Evolutionary conservation across 306 rosid genomes (phyloP).

Genomic region (Fagus crenata): DNA sequence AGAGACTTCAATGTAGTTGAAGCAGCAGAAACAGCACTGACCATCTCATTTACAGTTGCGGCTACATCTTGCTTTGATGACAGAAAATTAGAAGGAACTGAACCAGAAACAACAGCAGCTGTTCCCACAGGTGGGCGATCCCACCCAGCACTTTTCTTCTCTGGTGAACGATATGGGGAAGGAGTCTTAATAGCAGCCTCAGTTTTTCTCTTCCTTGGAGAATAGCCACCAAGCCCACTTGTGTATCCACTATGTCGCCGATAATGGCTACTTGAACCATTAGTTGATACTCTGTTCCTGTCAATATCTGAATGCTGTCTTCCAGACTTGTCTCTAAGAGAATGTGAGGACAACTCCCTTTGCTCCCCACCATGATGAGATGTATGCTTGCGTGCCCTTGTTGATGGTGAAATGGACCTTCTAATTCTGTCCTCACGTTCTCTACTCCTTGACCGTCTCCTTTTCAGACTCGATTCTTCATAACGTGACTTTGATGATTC

Average conservation of each 20-base stretch:
- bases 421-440: conserved; percentile 53
- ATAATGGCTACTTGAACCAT: conserved; percentile 66
- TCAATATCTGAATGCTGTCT: conserved; percentile 54
- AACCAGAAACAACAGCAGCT: conserved; percentile 46
- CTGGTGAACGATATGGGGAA: conserved; percentile 68
- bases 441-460: conserved; percentile 65
- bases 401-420: conserved; percentile 56
- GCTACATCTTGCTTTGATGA: conserved; percentile 44
- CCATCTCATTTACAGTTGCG: conserved; percentile 46
- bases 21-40: conserved; percentile 44
- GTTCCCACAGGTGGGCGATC: conserved; percentile 61
- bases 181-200: conserved; percentile 80
- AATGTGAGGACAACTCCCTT: conserved; percentile 42
- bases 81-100: conserved; percentile 47
- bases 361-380: conserved; percentile 37
- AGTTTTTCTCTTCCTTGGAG: conserved; percentile 88
- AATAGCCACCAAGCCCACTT: conserved; percentile 96
- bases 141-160: conserved; percentile 83
- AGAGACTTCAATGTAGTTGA: conserved; percentile 41
- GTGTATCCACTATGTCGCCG: conserved; percentile 50
- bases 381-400: conserved; percentile 43
- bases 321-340: conserved; percentile 53
- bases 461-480: conserved; percentile 59
- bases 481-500: conserved; percentile 42
- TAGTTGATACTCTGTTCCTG: conserved; percentile 53